Percentiles rank a stretch among this genome's conserved stretches.
Evolutionary conservation across 192 early-diverging fungal species (phyloP).

Genomic region (Linnemannia elongata): DNA sequence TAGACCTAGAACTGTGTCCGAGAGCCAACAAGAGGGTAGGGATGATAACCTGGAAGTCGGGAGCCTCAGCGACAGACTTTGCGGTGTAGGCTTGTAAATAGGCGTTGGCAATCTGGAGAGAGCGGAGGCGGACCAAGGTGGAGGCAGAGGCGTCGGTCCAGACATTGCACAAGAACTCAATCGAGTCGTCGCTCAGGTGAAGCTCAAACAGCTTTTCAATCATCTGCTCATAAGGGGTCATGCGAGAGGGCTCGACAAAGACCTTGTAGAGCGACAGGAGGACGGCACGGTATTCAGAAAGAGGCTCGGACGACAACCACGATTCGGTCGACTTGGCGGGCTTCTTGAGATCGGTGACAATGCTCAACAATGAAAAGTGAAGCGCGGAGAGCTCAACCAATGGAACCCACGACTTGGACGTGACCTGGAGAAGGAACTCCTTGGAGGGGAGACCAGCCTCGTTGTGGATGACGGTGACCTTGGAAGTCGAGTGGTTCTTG

Average conservation of each 20-base stretch:
- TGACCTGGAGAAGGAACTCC: constrained; percentile 39
- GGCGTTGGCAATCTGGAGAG: constrained; percentile 69
- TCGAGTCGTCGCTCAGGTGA: constrained; percentile 49
- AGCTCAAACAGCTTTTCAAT: constrained; percentile 54
- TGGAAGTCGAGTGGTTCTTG: constrained; percentile 9
- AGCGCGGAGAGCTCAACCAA: constrained; percentile 46
- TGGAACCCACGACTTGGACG: constrained; percentile 38
- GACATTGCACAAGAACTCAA: constrained; percentile 60
- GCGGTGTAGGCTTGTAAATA: constrained; percentile 55
- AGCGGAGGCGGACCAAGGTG: constrained; percentile 58
- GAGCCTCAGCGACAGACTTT: constrained; percentile 20
- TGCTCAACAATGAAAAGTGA: constrained; percentile 52
- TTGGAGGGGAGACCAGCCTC: constrained; percentile 34
- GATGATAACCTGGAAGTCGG: constrained; percentile 77
- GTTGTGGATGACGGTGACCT: constrained; percentile 11
- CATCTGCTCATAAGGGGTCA: constrained; percentile 55
- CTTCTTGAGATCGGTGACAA: constrained; percentile 49
- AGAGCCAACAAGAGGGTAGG: constrained; percentile 82
- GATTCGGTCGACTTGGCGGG: constrained; percentile 16
- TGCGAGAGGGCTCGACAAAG: constrained; percentile 52
- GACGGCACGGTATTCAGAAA: constrained; percentile 28
- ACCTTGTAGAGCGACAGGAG: constrained; percentile 50
- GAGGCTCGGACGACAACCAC: constrained; percentile 38
- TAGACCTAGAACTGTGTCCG: constrained; percentile 60
- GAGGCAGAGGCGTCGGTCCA: constrained; percentile 52